Conservation (phyloP, 2,329 filamentous ascomycete genomes). For the Aspergillus oerlinghausenensis region DNA sequence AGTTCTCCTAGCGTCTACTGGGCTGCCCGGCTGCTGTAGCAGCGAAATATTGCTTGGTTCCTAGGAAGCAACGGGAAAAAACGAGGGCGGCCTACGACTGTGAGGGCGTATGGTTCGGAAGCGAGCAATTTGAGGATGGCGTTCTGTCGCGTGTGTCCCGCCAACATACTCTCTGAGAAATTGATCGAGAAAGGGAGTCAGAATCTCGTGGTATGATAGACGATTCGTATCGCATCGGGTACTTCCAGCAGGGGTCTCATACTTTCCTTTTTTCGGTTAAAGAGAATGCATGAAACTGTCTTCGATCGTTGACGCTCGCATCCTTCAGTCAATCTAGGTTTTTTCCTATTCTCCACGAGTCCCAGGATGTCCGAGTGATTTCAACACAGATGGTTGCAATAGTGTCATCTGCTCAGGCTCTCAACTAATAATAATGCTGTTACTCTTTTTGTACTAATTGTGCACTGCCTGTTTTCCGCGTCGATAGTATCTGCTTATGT, state of each 20-base stretch:
- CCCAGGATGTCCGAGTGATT: background rate
- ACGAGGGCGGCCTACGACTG: conserved; percentile 10
- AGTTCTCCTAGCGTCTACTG: conserved; percentile 20
- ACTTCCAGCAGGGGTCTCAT: conserved; percentile 21
- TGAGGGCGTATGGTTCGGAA: conserved; percentile 14
- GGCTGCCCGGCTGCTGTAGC: conserved; percentile 25
- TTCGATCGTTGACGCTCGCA: conserved; percentile 7
- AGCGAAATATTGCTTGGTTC: conserved; percentile 14
- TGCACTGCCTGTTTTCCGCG: background rate
- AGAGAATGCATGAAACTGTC: conserved; percentile 32
- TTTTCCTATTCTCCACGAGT: background rate
- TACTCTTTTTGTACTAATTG: background rate
- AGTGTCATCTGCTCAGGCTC: background rate
- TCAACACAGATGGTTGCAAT: background rate
- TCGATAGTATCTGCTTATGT: background rate
- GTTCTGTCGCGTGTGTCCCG: conserved; percentile 13
- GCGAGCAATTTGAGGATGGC: conserved; percentile 17
- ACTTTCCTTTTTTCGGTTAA: conserved; percentile 24
- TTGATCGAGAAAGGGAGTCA: conserved; percentile 15
- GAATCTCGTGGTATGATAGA: conserved; percentile 26
- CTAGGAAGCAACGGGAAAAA: conserved; percentile 8
- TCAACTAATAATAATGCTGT: background rate
- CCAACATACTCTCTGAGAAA: conserved; percentile 7
- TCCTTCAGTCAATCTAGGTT: background rate
- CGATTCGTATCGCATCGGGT: conserved; percentile 23